phyloP scores from a whole-genome alignment of 169 alveolate genomes.

The Toxoplasma gondii region DNA sequence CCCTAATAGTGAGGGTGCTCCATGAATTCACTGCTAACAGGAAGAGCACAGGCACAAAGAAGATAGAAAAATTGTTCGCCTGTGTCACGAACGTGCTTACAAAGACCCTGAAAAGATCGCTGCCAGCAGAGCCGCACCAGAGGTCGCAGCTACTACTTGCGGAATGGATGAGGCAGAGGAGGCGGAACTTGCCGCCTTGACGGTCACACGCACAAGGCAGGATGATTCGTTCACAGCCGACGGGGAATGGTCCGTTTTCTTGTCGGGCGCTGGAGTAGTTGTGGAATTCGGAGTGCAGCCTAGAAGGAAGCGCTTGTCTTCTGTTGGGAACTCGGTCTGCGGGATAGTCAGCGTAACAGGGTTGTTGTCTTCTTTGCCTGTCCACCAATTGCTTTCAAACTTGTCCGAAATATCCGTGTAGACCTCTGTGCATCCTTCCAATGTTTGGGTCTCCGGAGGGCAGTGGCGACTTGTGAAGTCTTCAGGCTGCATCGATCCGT shows the following conservation, averaged over 20 bases:
- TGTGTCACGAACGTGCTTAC: neutral
- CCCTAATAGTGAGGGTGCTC: too few relatives aligned
- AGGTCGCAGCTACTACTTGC: neutral
- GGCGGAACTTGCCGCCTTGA: neutral
- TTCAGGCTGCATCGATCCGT: neutral
- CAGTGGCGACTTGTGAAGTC: neutral
- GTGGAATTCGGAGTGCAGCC: neutral
- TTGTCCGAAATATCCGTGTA: neutral
- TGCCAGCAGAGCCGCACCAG: neutral
- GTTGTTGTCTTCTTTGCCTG: neutral
- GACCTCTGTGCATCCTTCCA: neutral
- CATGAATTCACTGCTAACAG: too few relatives aligned
- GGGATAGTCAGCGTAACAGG: neutral
- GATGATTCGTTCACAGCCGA: neutral
- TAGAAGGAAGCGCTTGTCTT: neutral
- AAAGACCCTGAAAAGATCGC: neutral
- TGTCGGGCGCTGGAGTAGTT: neutral
- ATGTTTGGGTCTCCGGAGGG: neutral
- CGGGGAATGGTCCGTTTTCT: neutral
- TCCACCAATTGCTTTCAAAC: neutral
- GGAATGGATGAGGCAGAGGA: neutral
- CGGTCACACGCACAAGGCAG: neutral
- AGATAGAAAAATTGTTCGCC: too few relatives aligned
- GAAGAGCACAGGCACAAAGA: too few relatives aligned
- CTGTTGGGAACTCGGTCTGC: neutral